phyloP scores from a whole-genome alignment of 2,329 filamentous ascomycete genomes.

The Tolypocladium ophioglossoides region DNA sequence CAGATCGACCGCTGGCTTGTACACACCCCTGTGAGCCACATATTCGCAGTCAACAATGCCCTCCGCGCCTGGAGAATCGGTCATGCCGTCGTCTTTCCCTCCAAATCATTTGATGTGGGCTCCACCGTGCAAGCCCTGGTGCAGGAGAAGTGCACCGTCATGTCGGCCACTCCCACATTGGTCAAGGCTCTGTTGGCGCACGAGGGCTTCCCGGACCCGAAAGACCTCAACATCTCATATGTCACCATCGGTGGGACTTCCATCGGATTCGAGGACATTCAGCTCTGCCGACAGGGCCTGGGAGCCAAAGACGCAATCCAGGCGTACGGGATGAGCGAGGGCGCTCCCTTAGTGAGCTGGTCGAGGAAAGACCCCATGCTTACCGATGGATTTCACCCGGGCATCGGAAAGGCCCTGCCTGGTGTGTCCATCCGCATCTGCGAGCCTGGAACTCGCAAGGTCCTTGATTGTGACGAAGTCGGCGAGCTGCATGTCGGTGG shows the following conservation, averaged over 20 bases:
- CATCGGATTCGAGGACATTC: slow-evolving; percentile 20
- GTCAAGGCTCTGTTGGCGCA: slow-evolving; percentile 21
- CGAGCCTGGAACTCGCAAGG: slow-evolving; percentile 14
- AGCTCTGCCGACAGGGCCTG: slow-evolving; percentile 18
- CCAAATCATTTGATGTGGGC: slow-evolving; percentile 20
- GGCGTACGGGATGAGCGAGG: slow-evolving; percentile 35
- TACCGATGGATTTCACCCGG: slow-evolving; percentile 22
- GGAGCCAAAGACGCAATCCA: slow-evolving; percentile 22
- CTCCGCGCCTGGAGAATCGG: slow-evolving; percentile 26
- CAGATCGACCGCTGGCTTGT: slow-evolving; percentile 23
- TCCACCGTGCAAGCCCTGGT: slow-evolving; percentile 20
- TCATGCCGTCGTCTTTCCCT: slow-evolving; percentile 23
- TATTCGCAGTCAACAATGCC: slow-evolving; percentile 28
- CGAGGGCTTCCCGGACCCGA: slow-evolving; percentile 13
- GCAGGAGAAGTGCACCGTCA: slow-evolving; percentile 22
- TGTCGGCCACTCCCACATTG: slow-evolving; percentile 29
- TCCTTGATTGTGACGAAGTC: slow-evolving; percentile 18
- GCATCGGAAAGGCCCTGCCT: slow-evolving; percentile 29
- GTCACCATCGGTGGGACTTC: slow-evolving; percentile 23
- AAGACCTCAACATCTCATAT: slow-evolving; percentile 17
- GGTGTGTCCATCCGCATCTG: slow-evolving; percentile 29
- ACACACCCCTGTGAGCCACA: slow-evolving; percentile 26
- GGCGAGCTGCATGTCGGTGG: slow-evolving; percentile 32
- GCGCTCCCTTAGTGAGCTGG: slow-evolving; percentile 31
- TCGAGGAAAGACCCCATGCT: slow-evolving; percentile 17